A percentile compares a stretch with the other conserved stretches of the same genome.
Evolutionary conservation across 345 rosid genomes (phyloP).

Genomic region (Theobroma cacao): DNA sequence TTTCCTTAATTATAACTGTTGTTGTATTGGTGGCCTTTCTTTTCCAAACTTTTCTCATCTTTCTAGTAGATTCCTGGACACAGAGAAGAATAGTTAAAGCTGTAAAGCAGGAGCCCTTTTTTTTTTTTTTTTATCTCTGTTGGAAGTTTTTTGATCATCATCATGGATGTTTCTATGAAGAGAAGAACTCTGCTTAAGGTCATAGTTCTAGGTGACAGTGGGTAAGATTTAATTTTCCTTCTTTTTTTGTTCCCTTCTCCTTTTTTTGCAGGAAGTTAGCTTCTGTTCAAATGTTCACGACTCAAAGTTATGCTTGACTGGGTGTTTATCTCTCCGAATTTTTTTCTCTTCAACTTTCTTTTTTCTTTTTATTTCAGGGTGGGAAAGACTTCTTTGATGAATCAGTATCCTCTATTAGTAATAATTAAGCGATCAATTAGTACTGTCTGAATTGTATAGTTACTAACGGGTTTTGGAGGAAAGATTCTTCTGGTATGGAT

Average conservation of each 20-base stretch:
- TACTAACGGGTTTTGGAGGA: neutral
- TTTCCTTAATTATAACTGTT: neutral
- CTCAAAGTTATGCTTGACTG: neutral
- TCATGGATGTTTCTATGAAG: constrained; percentile 46
- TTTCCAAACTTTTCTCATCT: neutral
- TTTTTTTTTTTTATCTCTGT: neutral
- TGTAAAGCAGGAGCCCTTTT: neutral
- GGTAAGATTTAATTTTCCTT: constrained; percentile 33
- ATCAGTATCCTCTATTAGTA: constrained; percentile 67
- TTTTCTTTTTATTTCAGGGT: constrained; percentile 46
- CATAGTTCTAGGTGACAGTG: constrained; percentile 84
- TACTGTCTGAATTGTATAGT: neutral
- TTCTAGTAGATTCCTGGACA: neutral
- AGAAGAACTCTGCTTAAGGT: constrained; percentile 80
- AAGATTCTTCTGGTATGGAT: neutral
- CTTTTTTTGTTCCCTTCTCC: too few species aligned
- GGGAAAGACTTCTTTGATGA: constrained; percentile 91
- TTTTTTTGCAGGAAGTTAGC: neutral
- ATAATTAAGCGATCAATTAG: neutral
- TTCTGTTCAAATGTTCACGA: neutral
- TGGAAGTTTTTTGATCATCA: neutral
- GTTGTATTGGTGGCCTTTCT: neutral
- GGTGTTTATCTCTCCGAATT: neutral
- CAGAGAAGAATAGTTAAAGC: neutral
- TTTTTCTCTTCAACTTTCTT: neutral